phyloP scores from a whole-genome alignment of 495 filamentous ascomycete species.

The Astrothelium subdiscretum region DNA sequence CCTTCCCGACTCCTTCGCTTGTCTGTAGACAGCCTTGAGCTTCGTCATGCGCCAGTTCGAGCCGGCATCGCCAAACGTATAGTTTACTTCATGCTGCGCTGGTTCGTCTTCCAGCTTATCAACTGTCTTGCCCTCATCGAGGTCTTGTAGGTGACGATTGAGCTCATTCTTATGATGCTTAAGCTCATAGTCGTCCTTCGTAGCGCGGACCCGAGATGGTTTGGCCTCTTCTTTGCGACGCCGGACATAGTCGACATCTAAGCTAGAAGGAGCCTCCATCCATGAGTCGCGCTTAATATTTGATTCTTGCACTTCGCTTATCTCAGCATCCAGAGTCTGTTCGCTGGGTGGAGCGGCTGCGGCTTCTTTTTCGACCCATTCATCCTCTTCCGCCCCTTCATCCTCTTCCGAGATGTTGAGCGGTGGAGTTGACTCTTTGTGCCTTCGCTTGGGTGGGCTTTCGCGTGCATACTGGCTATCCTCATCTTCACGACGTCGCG shows the following conservation, averaged over 20 bases:
- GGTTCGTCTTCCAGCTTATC: conserved; percentile 36
- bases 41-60: conserved; percentile 94
- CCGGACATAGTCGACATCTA: conserved; percentile 79
- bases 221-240: conserved; percentile 42
- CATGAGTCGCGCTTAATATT: conserved; percentile 63
- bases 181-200: conserved; percentile 57
- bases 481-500: conserved; percentile 35
- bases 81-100: conserved; percentile 55
- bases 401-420: conserved; percentile 17
- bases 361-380: conserved; percentile 21
- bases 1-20: conserved; percentile 59
- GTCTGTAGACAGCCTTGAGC: conserved; percentile 72
- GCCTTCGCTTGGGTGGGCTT: conserved; percentile 12
- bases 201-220: conserved; percentile 26
- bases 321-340: conserved; percentile 25
- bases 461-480: conserved; percentile 20
- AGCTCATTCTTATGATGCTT: conserved; percentile 74
- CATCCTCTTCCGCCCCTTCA: conserved; percentile 21
- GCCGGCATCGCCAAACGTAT: conserved; percentile 82
- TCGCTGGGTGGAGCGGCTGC: conserved; percentile 27
- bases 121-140: conserved; percentile 24
- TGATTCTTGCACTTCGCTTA: conserved; percentile 13
- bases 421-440: conserved; percentile 12
- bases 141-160: conserved; percentile 57
- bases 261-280: conserved; percentile 79